Percentiles rank a stretch among this genome's conserved stretches.
Evolutionary conservation across 2,329 filamentous ascomycete species (phyloP).

Genomic region (Phyllosticta citrichinensis): DNA sequence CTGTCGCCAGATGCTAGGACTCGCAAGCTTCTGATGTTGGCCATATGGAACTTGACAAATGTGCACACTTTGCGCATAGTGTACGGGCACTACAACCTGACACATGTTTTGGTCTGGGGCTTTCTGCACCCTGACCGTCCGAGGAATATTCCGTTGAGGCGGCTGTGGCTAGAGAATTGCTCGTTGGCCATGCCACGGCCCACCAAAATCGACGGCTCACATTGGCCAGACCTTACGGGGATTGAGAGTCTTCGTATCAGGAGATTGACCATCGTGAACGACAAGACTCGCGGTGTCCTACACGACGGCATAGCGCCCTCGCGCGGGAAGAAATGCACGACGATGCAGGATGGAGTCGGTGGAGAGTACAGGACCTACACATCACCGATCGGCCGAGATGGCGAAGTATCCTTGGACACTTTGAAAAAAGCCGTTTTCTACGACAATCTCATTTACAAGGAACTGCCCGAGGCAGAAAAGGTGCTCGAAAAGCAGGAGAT

Average conservation of each 20-base stretch:
- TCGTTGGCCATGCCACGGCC: constrained; percentile 20
- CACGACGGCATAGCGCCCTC: not conserved
- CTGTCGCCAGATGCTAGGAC: constrained; percentile 32
- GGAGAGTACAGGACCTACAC: constrained; percentile 18
- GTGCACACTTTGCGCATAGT: constrained; percentile 36
- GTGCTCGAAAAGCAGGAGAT: not conserved
- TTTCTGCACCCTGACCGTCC: constrained; percentile 27
- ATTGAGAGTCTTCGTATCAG: constrained; percentile 30
- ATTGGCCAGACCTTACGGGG: constrained; percentile 19
- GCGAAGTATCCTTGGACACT: not conserved
- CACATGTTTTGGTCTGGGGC: constrained; percentile 28
- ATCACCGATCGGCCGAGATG: not conserved
- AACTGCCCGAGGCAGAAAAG: not conserved
- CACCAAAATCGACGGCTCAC: constrained; percentile 6
- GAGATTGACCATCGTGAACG: constrained; percentile 1
- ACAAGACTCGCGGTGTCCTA: not conserved
- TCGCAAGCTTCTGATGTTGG: constrained; percentile 28
- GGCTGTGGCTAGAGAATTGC: constrained; percentile 38
- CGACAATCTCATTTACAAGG: not conserved
- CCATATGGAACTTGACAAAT: constrained; percentile 31
- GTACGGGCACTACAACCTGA: constrained; percentile 34
- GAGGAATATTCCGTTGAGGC: constrained; percentile 23
- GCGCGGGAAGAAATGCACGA: not conserved
- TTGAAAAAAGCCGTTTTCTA: not conserved
- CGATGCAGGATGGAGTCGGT: constrained; percentile 22